Base-by-base conservation (phyloP, 2,329 filamentous ascomycete species). In the Fusarium nelsonii region DNA sequence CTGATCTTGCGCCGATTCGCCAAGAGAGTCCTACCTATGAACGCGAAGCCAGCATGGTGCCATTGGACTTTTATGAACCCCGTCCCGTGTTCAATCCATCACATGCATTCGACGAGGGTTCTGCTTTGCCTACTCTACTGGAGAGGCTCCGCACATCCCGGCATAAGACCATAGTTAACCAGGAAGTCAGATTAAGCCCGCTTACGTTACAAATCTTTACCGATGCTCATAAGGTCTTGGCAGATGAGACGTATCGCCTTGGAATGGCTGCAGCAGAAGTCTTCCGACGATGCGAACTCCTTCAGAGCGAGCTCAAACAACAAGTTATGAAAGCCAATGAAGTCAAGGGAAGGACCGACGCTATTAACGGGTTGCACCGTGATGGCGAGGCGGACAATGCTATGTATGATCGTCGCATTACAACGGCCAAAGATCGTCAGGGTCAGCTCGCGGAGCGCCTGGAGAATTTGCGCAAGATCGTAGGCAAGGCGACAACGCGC, bases 201-300 rank as follows among this genome's bases (percentile, higher is more conserved):
- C 87, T 91, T 23, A 92, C 91, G 3, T 83, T 94, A 18, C 86
- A 90, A 68, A 84, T 93, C 37, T 87, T 95, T 69, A 91, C 90
- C 30, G 88, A 92, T 62, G 88, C 89, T 0, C 92, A 95, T 77
- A 89, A 91, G 74, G 82, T 92, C 7, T 82, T 94, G 8, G 88
- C 88, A 65, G 85, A 86, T 11, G 91, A 94, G 77, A 93, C 91
- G 0, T 84, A 91, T 70, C 84, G 84, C 12, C 83, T 94, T 12
- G 91, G 91, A 16, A 81, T 87, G 43, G 91, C 90, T 2, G 91
- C 90, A 1, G 87, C 91, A 2, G 91, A 93, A 72, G 82, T 94
- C 8, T 94, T 94, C 79, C 84, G 89, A 28, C 85, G 89, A 56
- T 92, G 91, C 65, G 86, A 91, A 70, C 84, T 88, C 45, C 83